Evolutionary conservation across 768 basidiomycete species (phyloP).

Genomic region (Tulasnella sp.): DNA sequence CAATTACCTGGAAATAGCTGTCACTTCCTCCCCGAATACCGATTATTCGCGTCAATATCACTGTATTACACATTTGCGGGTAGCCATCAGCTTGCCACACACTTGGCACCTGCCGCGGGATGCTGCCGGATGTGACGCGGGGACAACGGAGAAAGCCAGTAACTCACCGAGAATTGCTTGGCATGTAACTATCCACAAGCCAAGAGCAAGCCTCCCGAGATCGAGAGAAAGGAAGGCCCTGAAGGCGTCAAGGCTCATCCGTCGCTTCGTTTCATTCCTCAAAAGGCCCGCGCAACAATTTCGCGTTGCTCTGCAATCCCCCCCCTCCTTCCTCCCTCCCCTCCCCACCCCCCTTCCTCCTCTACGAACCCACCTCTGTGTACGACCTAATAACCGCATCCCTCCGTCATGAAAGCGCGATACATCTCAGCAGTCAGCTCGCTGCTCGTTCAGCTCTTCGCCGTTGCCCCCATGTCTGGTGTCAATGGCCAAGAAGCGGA

Average conservation of each 20-base stretch:
- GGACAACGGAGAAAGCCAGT: background rate
- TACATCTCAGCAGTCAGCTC: background rate
- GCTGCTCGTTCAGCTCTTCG: constrained; percentile 6
- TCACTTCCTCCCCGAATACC: background rate
- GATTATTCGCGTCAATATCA: background rate
- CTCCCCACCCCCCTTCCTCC: background rate
- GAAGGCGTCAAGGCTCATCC: background rate
- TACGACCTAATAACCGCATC: background rate
- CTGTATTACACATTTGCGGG: background rate
- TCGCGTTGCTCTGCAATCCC: background rate
- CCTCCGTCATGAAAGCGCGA: background rate
- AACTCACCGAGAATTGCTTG: background rate
- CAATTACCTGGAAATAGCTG: background rate
- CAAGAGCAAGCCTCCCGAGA: background rate
- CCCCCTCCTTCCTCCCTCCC: background rate
- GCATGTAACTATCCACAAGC: background rate
- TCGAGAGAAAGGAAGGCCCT: background rate
- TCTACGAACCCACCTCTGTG: background rate
- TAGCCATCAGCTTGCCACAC: background rate
- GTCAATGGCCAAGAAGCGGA: background rate
- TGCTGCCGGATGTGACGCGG: background rate
- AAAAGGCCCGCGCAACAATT: background rate
- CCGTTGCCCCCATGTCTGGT: background rate
- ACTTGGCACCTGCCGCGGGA: background rate
- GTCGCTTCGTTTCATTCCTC: background rate